Evolutionary conservation across 2,329 filamentous ascomycete species (phyloP).

Genomic region (Pleomassaria siparia): DNA sequence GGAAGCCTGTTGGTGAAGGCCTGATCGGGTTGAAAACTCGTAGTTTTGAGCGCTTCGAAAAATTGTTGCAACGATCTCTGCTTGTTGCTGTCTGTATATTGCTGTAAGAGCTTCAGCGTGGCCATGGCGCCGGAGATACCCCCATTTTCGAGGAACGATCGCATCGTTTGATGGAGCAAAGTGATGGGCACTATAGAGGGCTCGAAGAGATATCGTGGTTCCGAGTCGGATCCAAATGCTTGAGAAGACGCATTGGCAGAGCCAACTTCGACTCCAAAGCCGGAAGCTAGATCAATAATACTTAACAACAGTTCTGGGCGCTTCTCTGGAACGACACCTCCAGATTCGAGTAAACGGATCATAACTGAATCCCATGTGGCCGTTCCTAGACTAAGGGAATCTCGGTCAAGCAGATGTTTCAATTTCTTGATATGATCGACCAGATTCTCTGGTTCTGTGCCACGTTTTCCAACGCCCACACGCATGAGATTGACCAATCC

Average conservation of each 20-base stretch:
- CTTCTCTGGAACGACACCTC: slow-evolving; percentile 47
- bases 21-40: slow-evolving; percentile 20
- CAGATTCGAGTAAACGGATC: slow-evolving; percentile 54
- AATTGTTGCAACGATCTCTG: slow-evolving; percentile 45
- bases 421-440: slow-evolving; percentile 38
- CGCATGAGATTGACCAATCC: slow-evolving; percentile 51
- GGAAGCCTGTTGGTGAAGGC: slow-evolving; percentile 28
- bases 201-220: slow-evolving; percentile 47
- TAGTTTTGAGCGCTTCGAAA: slow-evolving; percentile 36
- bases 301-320: slow-evolving; percentile 48
- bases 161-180: slow-evolving; percentile 47
- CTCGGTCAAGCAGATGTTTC: slow-evolving; percentile 41
- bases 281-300: slow-evolving; percentile 44
- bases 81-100: slow-evolving; percentile 48
- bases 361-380: slow-evolving; percentile 50
- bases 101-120: slow-evolving; percentile 42
- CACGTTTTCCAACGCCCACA: slow-evolving; percentile 46
- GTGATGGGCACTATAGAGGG: slow-evolving; percentile 47
- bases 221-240: slow-evolving; percentile 8
- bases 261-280: slow-evolving; percentile 45
- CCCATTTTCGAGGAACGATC: slow-evolving; percentile 42
- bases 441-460: slow-evolving; percentile 38
- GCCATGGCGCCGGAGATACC: slow-evolving; percentile 42
- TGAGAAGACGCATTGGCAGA: slow-evolving; percentile 39
- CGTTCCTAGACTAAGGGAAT: slow-evolving; percentile 43